phyloP scores from a whole-genome alignment of 2,329 filamentous ascomycete species.

The Colletotrichum musicola region DNA sequence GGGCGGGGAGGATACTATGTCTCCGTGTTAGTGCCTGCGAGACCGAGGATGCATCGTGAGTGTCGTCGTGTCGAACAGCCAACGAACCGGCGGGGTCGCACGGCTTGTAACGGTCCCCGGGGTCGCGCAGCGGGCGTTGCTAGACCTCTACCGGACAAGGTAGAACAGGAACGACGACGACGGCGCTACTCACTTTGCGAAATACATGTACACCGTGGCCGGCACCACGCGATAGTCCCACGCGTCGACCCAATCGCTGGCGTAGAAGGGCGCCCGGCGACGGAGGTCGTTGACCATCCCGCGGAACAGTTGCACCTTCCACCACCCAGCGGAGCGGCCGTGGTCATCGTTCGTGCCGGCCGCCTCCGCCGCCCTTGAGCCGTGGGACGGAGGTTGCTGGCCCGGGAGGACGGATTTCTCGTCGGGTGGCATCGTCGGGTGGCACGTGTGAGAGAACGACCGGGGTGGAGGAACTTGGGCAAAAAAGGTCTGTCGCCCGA shows the following conservation, averaged over 20 bases:
- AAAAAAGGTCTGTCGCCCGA: too few relatives aligned
- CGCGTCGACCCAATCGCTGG: constrained; percentile 86
- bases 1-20: constrained; percentile 82
- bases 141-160: background rate
- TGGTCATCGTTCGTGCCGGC: background rate
- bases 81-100: background rate
- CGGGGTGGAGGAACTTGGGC: background rate
- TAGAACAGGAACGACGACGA: background rate
- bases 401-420: constrained; percentile 24
- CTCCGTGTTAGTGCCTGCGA: constrained; percentile 24
- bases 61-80: background rate
- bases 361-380: background rate
- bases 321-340: constrained; percentile 66
- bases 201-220: constrained; percentile 93
- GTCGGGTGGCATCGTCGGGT: constrained; percentile 21
- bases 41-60: background rate
- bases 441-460: background rate
- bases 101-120: too few relatives aligned
- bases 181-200: constrained; percentile 77
- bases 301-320: constrained; percentile 79
- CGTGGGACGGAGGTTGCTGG: constrained; percentile 4
- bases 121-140: background rate
- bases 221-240: constrained; percentile 93
- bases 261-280: constrained; percentile 81
- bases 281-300: constrained; percentile 85